Evolutionary conservation across 768 basidiomycete genomes (phyloP), one percentile per base, ranked within the genome.

Genomic region (Psilocybe cubensis): DNA sequence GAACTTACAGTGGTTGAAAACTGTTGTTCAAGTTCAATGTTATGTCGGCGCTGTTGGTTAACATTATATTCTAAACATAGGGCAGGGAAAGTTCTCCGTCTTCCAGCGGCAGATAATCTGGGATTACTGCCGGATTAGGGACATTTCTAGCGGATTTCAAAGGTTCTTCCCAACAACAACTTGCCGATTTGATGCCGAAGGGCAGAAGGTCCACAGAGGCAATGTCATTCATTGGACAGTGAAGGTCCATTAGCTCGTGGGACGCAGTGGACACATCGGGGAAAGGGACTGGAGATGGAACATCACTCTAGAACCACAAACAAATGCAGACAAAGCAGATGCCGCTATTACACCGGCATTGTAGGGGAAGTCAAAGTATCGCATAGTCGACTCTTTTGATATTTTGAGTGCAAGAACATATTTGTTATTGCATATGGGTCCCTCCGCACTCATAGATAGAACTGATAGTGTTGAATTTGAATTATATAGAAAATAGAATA

Each of bases 401-500:
- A 25, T 46, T 46, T 25, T 11, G 1, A n/a, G 24, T 3, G 4
- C 18, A 29, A 8, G 27, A 29, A 10, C 42, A 20, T 21, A 8
- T 4, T 31, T 48, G 46, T 48, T 48, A 18, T 28, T 48, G 23
- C 17, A n/a, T 48, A 48, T 48, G 46, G 46, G 46, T 48, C 46
- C 46, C 25, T 29, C 24, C 11, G 11, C 17, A 24, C 24, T 31
- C 40, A 33, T 45, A 33, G 21, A 45, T 46, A 43, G 52, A 35
- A 31, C 14, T 48, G 46, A 48, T 48, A 29, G 46, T 18, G 46
- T 27, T 27, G 12, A 17, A 27, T n/a, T n/a, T 18, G 28, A 55
- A 27, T 55, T 55, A 47, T 47, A 46, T 46, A 55, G 38, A 35
- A 14, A 29, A 29, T n/a, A 40, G 25, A 48, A 43, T 43, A 27